A percentile compares a stretch with the other conserved stretches of the same genome.
Conservation (phyloP, 1,284 basidiomycete species). For the Lentinula novae-zelandiae region DNA sequence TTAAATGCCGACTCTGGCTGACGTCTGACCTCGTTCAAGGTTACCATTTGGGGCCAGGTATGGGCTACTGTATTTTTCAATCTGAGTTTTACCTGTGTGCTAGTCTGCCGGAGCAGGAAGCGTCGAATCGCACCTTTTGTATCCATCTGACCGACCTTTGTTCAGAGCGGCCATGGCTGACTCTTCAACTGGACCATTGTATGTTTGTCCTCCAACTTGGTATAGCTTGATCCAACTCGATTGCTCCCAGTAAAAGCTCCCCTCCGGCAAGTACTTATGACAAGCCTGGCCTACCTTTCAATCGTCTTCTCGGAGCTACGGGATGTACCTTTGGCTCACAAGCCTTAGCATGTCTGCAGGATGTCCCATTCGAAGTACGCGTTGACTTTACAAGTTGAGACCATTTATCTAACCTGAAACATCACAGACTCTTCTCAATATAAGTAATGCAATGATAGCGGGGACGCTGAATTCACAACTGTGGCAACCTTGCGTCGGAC, state of each 20-base stretch:
- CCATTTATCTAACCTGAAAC: background rate
- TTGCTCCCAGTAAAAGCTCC: slow-evolving; percentile 43
- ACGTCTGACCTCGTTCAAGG: slow-evolving; percentile 27
- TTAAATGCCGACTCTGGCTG: background rate
- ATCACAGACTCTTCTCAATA: slow-evolving; percentile 38
- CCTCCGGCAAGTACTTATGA: slow-evolving; percentile 52
- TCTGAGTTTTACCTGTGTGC: background rate
- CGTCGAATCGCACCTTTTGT: slow-evolving; percentile 48
- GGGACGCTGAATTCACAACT: slow-evolving; percentile 48
- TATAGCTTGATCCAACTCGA: background rate
- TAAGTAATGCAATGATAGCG: slow-evolving; percentile 44
- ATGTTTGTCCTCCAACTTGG: slow-evolving; percentile 16
- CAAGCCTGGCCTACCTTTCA: slow-evolving; percentile 49
- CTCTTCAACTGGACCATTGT: slow-evolving; percentile 56
- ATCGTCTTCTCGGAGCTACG: slow-evolving; percentile 40
- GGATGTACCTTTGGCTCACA: slow-evolving; percentile 39
- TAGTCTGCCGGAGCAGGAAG: slow-evolving; percentile 59
- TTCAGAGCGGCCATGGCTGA: slow-evolving; percentile 55
- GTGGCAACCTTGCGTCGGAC: slow-evolving; percentile 57
- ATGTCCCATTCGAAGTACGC: slow-evolving; percentile 44
- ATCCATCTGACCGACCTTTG: slow-evolving; percentile 32
- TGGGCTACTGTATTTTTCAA: background rate
- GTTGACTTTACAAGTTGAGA: background rate
- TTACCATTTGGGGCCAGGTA: slow-evolving; percentile 62
- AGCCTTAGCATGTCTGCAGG: slow-evolving; percentile 45